These are phyloP conservation scores for Xenosphaeropsis pyriputrescens DNA, from an alignment of 2,329 filamentous ascomycete species.

Conservation along the genomic window DNA sequence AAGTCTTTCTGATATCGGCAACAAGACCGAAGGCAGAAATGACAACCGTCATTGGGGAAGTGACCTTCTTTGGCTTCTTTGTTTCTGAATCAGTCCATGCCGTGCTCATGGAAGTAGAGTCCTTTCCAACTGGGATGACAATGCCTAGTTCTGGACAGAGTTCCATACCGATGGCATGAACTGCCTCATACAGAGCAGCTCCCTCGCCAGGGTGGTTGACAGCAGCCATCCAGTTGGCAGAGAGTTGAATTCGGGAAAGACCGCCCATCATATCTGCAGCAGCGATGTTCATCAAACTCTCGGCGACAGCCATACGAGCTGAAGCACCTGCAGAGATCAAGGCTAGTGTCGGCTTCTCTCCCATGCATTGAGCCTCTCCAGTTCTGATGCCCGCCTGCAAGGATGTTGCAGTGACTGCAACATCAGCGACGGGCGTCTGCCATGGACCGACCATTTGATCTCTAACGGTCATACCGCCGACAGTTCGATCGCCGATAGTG, in stretches of 20 bases:
- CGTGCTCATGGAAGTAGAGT: slow-evolving; percentile 98
- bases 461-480: slow-evolving; percentile 74
- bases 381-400: slow-evolving; percentile 53
- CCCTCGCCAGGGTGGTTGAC: slow-evolving; percentile 86
- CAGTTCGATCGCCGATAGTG: slow-evolving; percentile 85
- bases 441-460: slow-evolving; percentile 96
- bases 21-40: slow-evolving; percentile 86
- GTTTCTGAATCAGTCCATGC: slow-evolving; percentile 67
- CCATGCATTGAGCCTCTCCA: slow-evolving; percentile 97
- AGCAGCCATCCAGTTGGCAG: slow-evolving; percentile 99
- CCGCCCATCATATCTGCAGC: slow-evolving; percentile 53
- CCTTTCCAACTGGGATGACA: slow-evolving; percentile 92
- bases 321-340: slow-evolving; percentile 83
- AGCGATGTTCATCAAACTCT: slow-evolving; percentile 84
- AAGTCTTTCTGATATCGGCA: slow-evolving; percentile 69
- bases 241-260: slow-evolving; percentile 69
- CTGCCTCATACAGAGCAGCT: slow-evolving; percentile 83
- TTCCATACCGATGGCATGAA: slow-evolving; percentile 84
- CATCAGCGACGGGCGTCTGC: slow-evolving; percentile 89
- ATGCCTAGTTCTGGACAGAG: slow-evolving; percentile 83
- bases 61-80: slow-evolving; percentile 67
- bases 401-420: slow-evolving; percentile 79
- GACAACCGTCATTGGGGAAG: slow-evolving; percentile 78
- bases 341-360: slow-evolving; percentile 78
- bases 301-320: slow-evolving; percentile 89